These are phyloP conservation scores for Cinnamomum micranthum DNA, from an alignment of 164 flowering plant genomes.

Conservation along the genomic window DNA sequence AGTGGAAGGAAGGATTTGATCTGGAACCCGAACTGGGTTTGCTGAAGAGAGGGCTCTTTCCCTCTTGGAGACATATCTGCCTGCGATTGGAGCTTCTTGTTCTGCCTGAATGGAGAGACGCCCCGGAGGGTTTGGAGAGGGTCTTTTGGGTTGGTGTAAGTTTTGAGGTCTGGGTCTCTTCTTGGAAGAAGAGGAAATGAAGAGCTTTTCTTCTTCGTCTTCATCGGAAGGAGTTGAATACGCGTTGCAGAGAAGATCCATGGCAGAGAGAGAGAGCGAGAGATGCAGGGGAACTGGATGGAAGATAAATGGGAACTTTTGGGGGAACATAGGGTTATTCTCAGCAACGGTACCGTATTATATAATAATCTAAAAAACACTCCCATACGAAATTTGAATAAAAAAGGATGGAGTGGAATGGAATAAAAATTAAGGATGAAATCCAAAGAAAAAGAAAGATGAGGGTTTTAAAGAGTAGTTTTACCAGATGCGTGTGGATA, in stretches of 20 bases:
- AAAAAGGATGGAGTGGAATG: too few species aligned
- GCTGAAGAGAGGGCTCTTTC: conserved; percentile 45
- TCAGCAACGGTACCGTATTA: too few species aligned
- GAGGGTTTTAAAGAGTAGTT: too few species aligned
- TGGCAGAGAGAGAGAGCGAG: background rate
- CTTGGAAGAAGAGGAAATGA: conserved; percentile 21
- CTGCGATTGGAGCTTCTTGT: conserved; percentile 46
- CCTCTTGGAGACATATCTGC: conserved; percentile 79
- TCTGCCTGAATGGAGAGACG: background rate
- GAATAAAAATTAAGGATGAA: too few species aligned
- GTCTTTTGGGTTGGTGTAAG: background rate
- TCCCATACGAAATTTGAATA: too few species aligned
- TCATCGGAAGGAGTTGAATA: conserved; percentile 55
- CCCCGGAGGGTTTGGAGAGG: conserved; percentile 5
- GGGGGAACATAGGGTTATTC: too few species aligned
- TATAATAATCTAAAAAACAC: too few species aligned
- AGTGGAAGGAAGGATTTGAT: conserved; percentile 16
- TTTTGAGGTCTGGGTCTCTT: conserved; percentile 29
- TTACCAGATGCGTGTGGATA: too few species aligned
- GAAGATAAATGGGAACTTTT: too few species aligned
- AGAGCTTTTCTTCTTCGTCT: conserved; percentile 31
- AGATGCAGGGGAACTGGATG: background rate
- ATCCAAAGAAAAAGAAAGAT: too few species aligned
- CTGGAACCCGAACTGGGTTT: conserved; percentile 17
- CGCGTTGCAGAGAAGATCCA: conserved; percentile 67